Base-by-base conservation (phyloP, 257 asterid genomes). In the Cordia subcordata region DNA sequence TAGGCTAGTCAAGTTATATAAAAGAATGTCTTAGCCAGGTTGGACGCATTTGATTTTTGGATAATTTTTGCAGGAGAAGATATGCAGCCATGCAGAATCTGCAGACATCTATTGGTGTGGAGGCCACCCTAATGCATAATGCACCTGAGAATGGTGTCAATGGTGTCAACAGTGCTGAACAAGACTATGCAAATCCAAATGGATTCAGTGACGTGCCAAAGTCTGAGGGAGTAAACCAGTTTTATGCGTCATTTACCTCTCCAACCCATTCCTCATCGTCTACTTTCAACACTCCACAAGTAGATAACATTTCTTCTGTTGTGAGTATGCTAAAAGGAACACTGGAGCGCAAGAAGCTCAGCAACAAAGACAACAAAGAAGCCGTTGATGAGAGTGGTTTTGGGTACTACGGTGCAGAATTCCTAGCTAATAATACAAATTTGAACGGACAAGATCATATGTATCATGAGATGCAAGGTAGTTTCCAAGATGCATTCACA, bases 291-390 rank as follows among this genome's bases (percentile, higher is more conserved):
- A 61, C 74, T 51, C 86, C 78, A 21, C 90, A 79, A 66, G 20
- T 9, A 11, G 94, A 89, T 61, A 80, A 84, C 58, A 81, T 89
- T 38, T 86, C 96, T 11, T 89, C 94, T 2, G 87, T 89, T 2
- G 95, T 89, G 72, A 84, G 80, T 94, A 86, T 86, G 96, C 86
- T 89, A 16, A 89, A 89, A 85, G 91, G 94, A 45, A 84, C 96
- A 1, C 64, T 89, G 52, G 82, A 77, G 62, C 61, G 76, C 37
- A 77, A 77, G 62, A 77, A 72, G 63, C 68, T 68, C 0, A 46
- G 53, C 18, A 65, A 67, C 59, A 49, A 57, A 5, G 50, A 33
- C 32, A 68, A 56, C 1, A 71, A 69, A 23, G 88, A 76, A 68
- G 65, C 80, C 39, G 21, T 68, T 39, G 72, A 68, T 22, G 87